These are phyloP conservation scores for Lepiota venenata DNA, from an alignment of 768 basidiomycete species.

Conservation along the genomic window DNA sequence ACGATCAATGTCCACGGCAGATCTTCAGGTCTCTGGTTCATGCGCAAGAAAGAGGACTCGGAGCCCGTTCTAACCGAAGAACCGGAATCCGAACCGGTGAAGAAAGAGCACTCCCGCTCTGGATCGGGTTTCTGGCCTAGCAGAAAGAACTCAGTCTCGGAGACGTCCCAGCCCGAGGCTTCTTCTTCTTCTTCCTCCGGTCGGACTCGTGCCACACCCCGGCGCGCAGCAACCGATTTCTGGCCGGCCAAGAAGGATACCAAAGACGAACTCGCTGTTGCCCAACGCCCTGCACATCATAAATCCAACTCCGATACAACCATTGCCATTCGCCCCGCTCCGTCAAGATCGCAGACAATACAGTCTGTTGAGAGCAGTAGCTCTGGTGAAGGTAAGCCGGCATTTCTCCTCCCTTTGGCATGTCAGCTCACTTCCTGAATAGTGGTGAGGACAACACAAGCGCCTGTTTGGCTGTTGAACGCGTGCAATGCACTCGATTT, in stretches of 20 bases:
- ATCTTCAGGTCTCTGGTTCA: slow-evolving; percentile 51
- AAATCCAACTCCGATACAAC: slow-evolving; percentile 29
- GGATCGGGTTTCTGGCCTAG: slow-evolving; percentile 26
- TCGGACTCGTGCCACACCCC: neutral
- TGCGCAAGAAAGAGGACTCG: slow-evolving; percentile 39
- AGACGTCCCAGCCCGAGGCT: slow-evolving; percentile 3
- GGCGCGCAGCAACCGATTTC: slow-evolving; percentile 3
- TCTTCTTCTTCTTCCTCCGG: neutral
- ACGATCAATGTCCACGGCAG: slow-evolving; percentile 56
- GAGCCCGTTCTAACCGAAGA: slow-evolving; percentile 3
- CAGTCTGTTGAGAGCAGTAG: slow-evolving; percentile 16
- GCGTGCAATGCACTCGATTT: slow-evolving; percentile 74
- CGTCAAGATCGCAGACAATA: slow-evolving; percentile 20
- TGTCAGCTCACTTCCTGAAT: slow-evolving; percentile 5
- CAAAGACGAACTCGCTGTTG: slow-evolving; percentile 24
- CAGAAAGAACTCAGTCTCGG: slow-evolving; percentile 18
- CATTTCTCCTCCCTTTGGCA: neutral
- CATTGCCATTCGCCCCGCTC: slow-evolving; percentile 21
- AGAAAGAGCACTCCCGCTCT: slow-evolving; percentile 14
- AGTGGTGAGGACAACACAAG: slow-evolving; percentile 49
- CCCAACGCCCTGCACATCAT: slow-evolving; percentile 19
- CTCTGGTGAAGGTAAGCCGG: slow-evolving; percentile 23
- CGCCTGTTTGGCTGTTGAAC: slow-evolving; percentile 74
- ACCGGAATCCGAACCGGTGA: slow-evolving; percentile 18
- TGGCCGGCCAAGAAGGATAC: neutral